phyloP scores from a whole-genome alignment of 371 early-diverging fungal genomes.

The Smittium culicis region DNA sequence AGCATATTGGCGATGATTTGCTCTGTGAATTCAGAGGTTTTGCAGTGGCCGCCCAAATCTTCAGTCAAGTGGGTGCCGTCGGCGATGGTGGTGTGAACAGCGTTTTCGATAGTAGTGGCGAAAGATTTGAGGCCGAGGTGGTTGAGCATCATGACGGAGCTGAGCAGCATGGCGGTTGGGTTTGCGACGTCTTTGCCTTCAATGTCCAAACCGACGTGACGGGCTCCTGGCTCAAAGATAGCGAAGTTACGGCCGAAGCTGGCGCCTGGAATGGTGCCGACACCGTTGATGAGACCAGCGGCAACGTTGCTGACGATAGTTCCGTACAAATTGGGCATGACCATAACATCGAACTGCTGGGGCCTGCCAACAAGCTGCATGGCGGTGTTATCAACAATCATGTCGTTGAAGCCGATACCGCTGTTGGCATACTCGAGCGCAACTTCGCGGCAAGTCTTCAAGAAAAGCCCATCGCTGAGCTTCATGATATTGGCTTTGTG shows the following conservation, averaged over 20 bases:
- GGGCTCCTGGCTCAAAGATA: conserved; percentile 93
- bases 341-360: conserved; percentile 94
- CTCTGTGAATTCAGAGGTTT: conserved; percentile 82
- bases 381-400: conserved; percentile 97
- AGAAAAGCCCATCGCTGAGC: conserved; percentile 92
- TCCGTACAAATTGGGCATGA: conserved; percentile 95
- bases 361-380: conserved; percentile 96
- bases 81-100: conserved; percentile 55
- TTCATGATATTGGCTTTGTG: conserved; percentile 99
- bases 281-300: conserved; percentile 88
- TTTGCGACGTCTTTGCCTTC: conserved; percentile 83
- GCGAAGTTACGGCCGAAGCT: conserved; percentile 92
- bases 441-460: conserved; percentile 83
- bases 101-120: conserved; percentile 69
- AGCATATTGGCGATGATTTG: conserved; percentile 51
- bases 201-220: conserved; percentile 88
- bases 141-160: conserved; percentile 81
- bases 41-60: conserved; percentile 60
- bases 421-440: conserved; percentile 78
- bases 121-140: conserved; percentile 72
- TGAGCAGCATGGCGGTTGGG: conserved; percentile 80
- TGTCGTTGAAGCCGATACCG: conserved; percentile 86
- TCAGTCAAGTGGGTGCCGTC: conserved; percentile 49
- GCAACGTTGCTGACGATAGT: conserved; percentile 93
- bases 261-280: conserved; percentile 87